Percentiles rank a stretch among this genome's conserved stretches.
Conservation (phyloP, 345 rosid species). For the Arabis alpina region DNA sequence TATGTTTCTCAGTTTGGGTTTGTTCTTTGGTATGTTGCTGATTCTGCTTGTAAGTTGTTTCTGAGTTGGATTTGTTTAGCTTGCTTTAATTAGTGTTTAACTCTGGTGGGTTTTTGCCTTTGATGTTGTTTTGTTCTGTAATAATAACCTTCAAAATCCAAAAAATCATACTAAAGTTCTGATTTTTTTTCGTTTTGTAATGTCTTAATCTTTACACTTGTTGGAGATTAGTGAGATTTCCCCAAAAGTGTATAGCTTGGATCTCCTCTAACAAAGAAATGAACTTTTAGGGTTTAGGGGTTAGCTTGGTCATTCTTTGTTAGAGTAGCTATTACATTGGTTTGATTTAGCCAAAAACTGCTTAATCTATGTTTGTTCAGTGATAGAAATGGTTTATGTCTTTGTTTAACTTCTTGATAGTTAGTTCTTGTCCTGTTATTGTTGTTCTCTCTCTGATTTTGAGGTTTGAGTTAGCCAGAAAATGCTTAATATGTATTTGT, state of each 20-base stretch:
- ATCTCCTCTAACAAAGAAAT: not conserved
- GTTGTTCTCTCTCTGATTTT: no score
- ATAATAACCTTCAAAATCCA: no score
- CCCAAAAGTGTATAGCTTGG: no score
- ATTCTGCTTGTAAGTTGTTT: not conserved
- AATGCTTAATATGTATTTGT: not conserved
- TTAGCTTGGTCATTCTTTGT: constrained; percentile 10
- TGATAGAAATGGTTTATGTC: not conserved
- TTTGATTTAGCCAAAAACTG: not conserved
- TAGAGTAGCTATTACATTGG: not conserved
- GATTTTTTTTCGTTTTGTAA: no score
- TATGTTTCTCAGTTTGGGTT: no score
- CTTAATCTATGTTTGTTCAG: not conserved
- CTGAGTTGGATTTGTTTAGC: not conserved
- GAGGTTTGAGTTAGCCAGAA: not conserved
- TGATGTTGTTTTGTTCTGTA: no score
- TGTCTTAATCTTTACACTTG: no score
- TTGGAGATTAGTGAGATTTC: no score
- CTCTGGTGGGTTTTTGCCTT: not conserved
- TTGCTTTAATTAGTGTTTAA: no score
- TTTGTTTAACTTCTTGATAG: not conserved
- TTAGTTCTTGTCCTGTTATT: no score
- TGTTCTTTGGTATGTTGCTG: not conserved
- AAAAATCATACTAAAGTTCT: no score
- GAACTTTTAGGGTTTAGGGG: not conserved